Evolutionary conservation across 2,329 filamentous ascomycete species (phyloP), one percentile per base, ranked within the genome.

Genomic region (Escovopsis sp.): DNA sequence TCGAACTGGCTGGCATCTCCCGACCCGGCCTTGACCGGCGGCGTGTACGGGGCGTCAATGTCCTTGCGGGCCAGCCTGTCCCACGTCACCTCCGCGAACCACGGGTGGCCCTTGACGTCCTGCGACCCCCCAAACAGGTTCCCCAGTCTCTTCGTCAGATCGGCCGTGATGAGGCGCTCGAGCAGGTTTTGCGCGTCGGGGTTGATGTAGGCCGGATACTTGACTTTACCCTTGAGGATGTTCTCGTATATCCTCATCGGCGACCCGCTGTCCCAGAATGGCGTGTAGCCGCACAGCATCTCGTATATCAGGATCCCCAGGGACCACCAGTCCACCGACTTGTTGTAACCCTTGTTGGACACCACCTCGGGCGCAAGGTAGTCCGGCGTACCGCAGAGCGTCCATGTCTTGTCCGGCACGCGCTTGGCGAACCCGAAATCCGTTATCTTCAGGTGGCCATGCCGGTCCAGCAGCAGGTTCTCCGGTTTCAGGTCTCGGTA

Each of bases 221-320:
- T 96, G 62, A 98, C 84, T 53, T 84, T 81, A 45, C 89, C 91
- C 57, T 87, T 88, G 49, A 98, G 75, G 55, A 98, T 98, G 61
- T 98, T 98, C 68, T 98, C 91, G 66, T 98, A 98, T 56, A 98
- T 98, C 66, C 94, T 95, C 77, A 98, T 94, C 3, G 91, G 89
- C 36, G 86, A 94, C 42, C 89, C 91, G 53, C 84, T 85, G 61
- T 98, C 91, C 89, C 91, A 98, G 69, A 98, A 98, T 5, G 91
- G 91, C 5, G 91, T 98, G 64, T 95, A 98, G 25, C 91, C 91
- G 59, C 91, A 96, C 32, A 98, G 76, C 91, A 98, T 98, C 71
- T 98, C 91, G 62, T 95, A 98, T 61, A 98, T 96, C 52, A 98
- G 69, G 58, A 98, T 96, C 37, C 91, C 91, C 44, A 98, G 72